Evolutionary conservation across 2,329 filamentous ascomycete species (phyloP), one percentile per base, ranked within the genome.

Genomic region (Elsinoe australis): DNA sequence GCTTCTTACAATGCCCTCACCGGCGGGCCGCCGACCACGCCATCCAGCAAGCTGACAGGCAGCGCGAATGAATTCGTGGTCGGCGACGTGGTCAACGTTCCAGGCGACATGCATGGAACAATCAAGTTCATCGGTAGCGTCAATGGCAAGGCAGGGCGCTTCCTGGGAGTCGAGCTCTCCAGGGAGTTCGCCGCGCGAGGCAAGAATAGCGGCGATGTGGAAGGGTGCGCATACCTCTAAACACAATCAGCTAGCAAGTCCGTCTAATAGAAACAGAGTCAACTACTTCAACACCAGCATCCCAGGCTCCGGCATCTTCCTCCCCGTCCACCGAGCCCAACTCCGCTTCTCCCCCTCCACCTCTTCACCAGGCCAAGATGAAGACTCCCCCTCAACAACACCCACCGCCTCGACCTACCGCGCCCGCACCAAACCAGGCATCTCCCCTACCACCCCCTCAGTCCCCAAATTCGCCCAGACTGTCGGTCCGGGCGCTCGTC

Each of bases 181-280:
- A 72, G 78, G 47, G 85, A 94, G 56, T 94, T 83, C 70, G 85
- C 88, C 26, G 67, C 75, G 45, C 79, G 84, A 61, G 92, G 92
- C 26, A 98, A 98, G 73, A 98, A 98, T 62, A 94, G 79, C 59
- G 92, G 92, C 54, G 89, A 95, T 65, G 92, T 96, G 48, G 90
- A 96, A 57, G 92, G 90, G 86, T 90, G 74, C 67, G 79, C 61
- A 5, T 10, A 17, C 47, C 32, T 34, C 19, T 18, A 19, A 14
- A 19, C 24, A 9, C 12, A 17, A 5, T 19, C 39, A 5, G 19
- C 22, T 45, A 49, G 54, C 58, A 28, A 56, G n/a, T n/a, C n/a
- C n/a, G n/a, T n/a, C 45, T 33, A 21, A 48, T 55, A 75, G 73
- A 32, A 31, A 47, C 55, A 75, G 73, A 32, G 18, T 71, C 51